Evolutionary conservation across 1,284 basidiomycete species (phyloP).

Genomic region (Fistulina hepatica): DNA sequence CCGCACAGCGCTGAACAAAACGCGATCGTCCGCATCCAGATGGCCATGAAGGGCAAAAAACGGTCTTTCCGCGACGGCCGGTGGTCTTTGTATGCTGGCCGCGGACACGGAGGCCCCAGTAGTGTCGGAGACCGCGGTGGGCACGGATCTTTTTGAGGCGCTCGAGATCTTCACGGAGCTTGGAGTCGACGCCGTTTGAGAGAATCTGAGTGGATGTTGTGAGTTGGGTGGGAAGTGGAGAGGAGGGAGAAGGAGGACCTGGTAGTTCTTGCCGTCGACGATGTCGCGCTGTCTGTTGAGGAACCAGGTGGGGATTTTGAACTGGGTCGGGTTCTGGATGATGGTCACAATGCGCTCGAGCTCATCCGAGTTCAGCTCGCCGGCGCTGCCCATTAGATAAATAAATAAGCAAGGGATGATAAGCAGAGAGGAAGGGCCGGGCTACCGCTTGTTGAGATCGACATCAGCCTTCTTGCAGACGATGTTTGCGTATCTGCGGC

Average conservation of each 20-base stretch:
- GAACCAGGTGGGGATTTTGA: constrained; percentile 99
- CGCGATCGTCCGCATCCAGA: no score
- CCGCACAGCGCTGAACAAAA: no score
- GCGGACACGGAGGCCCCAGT: constrained; percentile 90
- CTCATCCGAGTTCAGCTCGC: constrained; percentile 93
- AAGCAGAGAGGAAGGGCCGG: no score
- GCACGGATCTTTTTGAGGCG: constrained; percentile 99
- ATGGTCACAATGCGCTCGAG: constrained; percentile 99
- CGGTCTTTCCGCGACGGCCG: no score
- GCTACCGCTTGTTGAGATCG: constrained; percentile 95
- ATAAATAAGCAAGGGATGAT: constrained; percentile 6
- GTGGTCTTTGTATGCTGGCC: constrained; percentile 99
- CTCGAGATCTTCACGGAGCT: constrained; percentile 97
- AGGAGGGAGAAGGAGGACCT: no score
- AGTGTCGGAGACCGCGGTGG: constrained; percentile 96
- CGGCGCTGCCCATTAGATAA: constrained; percentile 46
- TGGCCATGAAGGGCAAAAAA: no score
- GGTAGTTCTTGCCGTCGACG: constrained; percentile 88
- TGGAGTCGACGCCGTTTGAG: constrained; percentile 97
- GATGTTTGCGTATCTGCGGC: constrained; percentile 96
- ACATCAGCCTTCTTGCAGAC: constrained; percentile 99
- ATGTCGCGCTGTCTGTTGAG: constrained; percentile 99
- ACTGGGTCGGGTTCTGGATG: constrained; percentile 98
- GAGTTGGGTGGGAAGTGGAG: no score
- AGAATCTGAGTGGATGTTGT: no score